A percentile compares a stretch with the other conserved stretches of the same genome.
Conservation (phyloP, 2,329 filamentous ascomycete genomes). For the Neopestalotiopsis sp. region DNA sequence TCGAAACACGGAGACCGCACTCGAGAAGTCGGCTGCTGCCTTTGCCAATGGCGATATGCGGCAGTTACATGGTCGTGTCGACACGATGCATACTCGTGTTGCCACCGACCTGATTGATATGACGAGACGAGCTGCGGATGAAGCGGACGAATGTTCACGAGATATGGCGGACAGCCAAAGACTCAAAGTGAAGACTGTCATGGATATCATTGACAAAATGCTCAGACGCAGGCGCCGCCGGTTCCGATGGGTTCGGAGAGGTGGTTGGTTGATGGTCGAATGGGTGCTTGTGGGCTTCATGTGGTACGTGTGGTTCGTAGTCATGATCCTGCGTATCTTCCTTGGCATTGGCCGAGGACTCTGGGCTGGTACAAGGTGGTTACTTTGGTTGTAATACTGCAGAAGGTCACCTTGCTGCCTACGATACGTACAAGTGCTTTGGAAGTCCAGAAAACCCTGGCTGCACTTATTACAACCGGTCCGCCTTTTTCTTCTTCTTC, state of each 20-base stretch:
- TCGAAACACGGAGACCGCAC: slow-evolving; percentile 54
- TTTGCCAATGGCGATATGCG: slow-evolving; percentile 65
- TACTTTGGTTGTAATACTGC: slow-evolving; percentile 76
- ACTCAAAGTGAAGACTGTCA: slow-evolving; percentile 79
- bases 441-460: neutral
- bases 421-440: neutral
- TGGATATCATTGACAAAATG: slow-evolving; percentile 80
- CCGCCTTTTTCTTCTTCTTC: neutral
- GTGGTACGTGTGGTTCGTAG: slow-evolving; percentile 94
- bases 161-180: slow-evolving; percentile 80
- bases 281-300: slow-evolving; percentile 88
- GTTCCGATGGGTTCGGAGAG: slow-evolving; percentile 76
- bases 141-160: slow-evolving; percentile 78
- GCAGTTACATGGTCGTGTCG: slow-evolving; percentile 55
- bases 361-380: slow-evolving; percentile 72
- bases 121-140: slow-evolving; percentile 73
- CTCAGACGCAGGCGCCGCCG: slow-evolving; percentile 70
- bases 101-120: slow-evolving; percentile 61
- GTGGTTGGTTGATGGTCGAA: slow-evolving; percentile 83
- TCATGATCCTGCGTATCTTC: slow-evolving; percentile 74
- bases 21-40: slow-evolving; percentile 63
- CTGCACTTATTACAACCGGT: neutral
- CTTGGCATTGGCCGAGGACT: slow-evolving; percentile 67
- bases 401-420: neutral
- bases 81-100: slow-evolving; percentile 51